These are phyloP conservation scores for Beauveria caledonica DNA, from an alignment of 2,329 filamentous ascomycete genomes.

Conservation along the genomic window DNA sequence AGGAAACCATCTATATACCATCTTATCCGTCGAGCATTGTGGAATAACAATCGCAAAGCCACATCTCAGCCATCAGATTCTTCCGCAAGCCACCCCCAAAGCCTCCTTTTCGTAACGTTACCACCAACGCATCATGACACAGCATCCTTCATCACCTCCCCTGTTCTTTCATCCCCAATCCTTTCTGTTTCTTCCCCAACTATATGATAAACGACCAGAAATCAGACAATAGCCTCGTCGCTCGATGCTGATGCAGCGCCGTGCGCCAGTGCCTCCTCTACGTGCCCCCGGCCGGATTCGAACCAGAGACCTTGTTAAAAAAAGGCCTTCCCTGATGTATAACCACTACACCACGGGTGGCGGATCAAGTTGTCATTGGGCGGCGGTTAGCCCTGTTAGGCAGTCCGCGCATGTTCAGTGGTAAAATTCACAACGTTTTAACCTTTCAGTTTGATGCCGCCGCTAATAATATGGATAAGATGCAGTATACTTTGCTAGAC, in stretches of 20 bases:
- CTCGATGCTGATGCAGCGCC: background rate
- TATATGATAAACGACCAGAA: background rate
- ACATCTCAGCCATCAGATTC: background rate
- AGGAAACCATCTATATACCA: background rate
- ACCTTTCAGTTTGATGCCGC: background rate
- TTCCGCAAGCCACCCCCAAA: background rate
- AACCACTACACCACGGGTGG: too few relatives aligned
- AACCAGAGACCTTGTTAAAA: too few relatives aligned
- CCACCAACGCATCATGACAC: background rate
- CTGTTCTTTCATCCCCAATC: background rate
- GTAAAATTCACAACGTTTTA: background rate
- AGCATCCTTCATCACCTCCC: background rate
- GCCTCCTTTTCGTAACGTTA: background rate
- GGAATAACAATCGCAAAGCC: background rate
- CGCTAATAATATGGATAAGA: background rate
- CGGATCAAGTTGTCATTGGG: background rate
- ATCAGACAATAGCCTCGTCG: background rate
- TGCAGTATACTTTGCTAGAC: background rate
- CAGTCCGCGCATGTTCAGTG: background rate
- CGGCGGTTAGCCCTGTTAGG: background rate
- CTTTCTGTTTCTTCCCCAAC: background rate
- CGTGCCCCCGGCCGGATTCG: too few relatives aligned
- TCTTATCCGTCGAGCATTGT: background rate
- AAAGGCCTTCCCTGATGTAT: too few relatives aligned
- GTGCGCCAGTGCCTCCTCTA: background rate